A percentile compares a stretch with the other conserved stretches of the same genome.
Conservation (phyloP, 352 stramenopile species). For the Phytophthora sp. region DNA sequence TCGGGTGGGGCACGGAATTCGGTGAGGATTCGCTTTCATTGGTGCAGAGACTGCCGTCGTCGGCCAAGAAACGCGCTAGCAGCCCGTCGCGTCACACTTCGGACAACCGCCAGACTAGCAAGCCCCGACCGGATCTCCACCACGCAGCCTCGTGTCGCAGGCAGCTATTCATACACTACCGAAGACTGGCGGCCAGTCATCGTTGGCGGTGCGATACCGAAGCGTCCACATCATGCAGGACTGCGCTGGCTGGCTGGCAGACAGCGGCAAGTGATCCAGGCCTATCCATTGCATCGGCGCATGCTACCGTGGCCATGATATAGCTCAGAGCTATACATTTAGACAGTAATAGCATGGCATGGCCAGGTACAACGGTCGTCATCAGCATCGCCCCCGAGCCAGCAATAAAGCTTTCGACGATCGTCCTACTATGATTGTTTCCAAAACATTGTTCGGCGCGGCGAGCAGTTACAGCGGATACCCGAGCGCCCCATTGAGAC, state of each 20-base stretch:
- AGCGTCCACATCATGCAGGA: constrained; percentile 26
- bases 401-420: constrained; percentile 21
- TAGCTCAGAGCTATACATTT: no score
- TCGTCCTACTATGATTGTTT: constrained; percentile 11
- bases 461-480: constrained; percentile 11
- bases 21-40: constrained; percentile 19
- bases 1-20: constrained; percentile 21
- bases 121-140: constrained; percentile 23
- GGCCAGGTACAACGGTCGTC: constrained; percentile 23
- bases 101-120: constrained; percentile 25
- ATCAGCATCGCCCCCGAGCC: background rate
- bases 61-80: constrained; percentile 27
- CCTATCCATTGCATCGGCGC: constrained; percentile 27
- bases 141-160: constrained; percentile 26
- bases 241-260: constrained; percentile 15
- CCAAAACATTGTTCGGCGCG: no score
- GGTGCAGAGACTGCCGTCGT: constrained; percentile 28
- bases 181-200: constrained; percentile 23
- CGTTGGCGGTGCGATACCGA: constrained; percentile 6
- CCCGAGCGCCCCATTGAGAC: constrained; percentile 7
- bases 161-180: background rate
- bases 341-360: no score
- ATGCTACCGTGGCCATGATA: constrained; percentile 27
- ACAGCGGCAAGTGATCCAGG: constrained; percentile 3
- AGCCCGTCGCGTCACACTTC: constrained; percentile 35